These are phyloP conservation scores for Tilletia indica DNA, from an alignment of 1,284 basidiomycete genomes.

Conservation along the genomic window DNA sequence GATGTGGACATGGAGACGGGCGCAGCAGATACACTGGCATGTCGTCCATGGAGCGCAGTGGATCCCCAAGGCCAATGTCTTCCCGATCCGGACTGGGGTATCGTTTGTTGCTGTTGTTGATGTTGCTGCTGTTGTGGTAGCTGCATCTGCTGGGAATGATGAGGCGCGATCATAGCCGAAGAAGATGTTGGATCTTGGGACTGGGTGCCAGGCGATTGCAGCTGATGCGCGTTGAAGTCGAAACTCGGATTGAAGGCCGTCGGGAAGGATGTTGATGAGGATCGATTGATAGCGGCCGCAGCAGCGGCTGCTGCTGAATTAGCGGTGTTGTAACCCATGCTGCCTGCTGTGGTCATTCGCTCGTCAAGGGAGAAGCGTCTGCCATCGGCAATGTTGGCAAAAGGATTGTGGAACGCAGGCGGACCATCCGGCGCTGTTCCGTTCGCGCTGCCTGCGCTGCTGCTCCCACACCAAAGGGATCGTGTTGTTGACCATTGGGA, in stretches of 20 bases:
- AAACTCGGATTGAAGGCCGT: not conserved
- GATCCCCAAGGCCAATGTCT: slow-evolving; percentile 41
- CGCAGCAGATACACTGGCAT: slow-evolving; percentile 35
- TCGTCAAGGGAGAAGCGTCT: slow-evolving; percentile 39
- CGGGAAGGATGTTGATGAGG: not conserved
- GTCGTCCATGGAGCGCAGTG: slow-evolving; percentile 30
- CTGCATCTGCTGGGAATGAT: not conserved
- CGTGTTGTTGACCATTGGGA: not conserved
- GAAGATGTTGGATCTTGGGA: not conserved
- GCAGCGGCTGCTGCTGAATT: slow-evolving; percentile 22
- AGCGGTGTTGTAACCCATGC: not conserved
- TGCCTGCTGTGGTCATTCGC: slow-evolving; percentile 24
- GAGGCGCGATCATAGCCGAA: not conserved
- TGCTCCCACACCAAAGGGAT: not conserved
- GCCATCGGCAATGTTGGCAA: slow-evolving; percentile 21
- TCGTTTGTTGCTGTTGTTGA: slow-evolving; percentile 30
- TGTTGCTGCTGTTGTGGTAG: not conserved
- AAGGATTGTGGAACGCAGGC: not conserved
- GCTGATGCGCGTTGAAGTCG: not conserved
- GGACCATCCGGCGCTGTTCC: not conserved
- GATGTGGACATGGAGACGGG: slow-evolving; percentile 8
- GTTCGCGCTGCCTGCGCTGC: not conserved
- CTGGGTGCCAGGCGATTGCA: slow-evolving; percentile 2
- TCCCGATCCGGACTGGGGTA: slow-evolving; percentile 22
- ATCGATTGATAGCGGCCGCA: slow-evolving; percentile 5